Evolutionary conservation across 371 early-diverging fungal genomes (phyloP), one percentile per base, ranked within the genome.

Genomic region (Circinella minor): DNA sequence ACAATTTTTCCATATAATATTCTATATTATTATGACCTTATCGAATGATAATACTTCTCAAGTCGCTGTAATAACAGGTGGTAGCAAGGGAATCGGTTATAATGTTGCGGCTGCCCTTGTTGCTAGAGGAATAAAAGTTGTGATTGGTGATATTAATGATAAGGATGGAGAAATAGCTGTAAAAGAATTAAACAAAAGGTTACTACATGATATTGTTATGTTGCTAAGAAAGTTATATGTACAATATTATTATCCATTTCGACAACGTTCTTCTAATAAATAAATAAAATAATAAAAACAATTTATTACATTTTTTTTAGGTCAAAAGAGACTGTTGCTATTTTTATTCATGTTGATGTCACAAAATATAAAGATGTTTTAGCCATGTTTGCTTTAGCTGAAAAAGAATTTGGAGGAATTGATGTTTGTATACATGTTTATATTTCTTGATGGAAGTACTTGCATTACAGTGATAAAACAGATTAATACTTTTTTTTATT

Each of bases 1-100:
- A 43, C 43, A 43, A 43, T 43, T 43, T 43, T 43, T 43, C 3
- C 1, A 0, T 43, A 6, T 11, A 6, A 43, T 43, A 43, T 3
- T 43, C 11, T 43, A 9, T 43, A 43, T 43, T 3, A 43, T 43
- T 43, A 43, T 43, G 43, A 43, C 43, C 43, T 43, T 43, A 43
- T 9, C 43, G 15, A 15, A 51, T 15, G 15, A 8, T 51, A 38
- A 15, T 38, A 5, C 17, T 6, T 47, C 63, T 20, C 90, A 91
- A 70, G 87, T 90, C 8, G 91, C 88, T 1, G 81, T 93, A 39
- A 81, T 93, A 59, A 93, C 93, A 1, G 92, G 92, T 47, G 89
- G 74, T 4, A 71, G 86, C 34, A 81, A 80, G 8, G 91, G 91
- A 13, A 89, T 91, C 68, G 92, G 92, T 60, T 83, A 82, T 66